A percentile compares a stretch with the other conserved stretches of the same genome.
These are phyloP conservation scores for Puccinellia tenuiflora DNA, from an alignment of 176 grass and related monocot species.

Conservation along the genomic window DNA sequence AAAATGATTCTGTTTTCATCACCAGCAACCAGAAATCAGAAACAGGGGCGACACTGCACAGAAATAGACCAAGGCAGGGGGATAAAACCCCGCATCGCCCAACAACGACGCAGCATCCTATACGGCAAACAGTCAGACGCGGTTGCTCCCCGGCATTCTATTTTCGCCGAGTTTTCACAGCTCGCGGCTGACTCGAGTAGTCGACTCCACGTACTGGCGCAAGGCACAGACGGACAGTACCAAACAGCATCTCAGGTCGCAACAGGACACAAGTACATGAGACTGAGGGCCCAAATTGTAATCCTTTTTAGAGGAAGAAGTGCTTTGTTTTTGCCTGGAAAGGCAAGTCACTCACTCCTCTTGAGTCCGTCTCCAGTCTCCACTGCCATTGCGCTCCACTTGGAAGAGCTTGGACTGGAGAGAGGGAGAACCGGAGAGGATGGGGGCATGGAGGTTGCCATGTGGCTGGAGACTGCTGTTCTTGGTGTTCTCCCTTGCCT, in stretches of 20 bases:
- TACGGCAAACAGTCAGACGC: background rate
- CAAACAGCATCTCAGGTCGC: background rate
- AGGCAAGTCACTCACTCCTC: slow-evolving; percentile 21
- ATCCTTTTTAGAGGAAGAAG: background rate
- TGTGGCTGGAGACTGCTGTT: background rate
- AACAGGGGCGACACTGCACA: background rate
- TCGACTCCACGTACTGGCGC: background rate
- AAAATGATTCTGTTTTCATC: too few species aligned
- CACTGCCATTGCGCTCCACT: background rate
- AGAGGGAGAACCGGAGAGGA: background rate
- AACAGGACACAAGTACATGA: background rate
- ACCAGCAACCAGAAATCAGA: too few species aligned
- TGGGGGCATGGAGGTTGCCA: slow-evolving; percentile 13
- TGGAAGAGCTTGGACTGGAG: background rate
- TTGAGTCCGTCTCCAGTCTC: background rate
- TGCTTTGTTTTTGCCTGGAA: background rate
- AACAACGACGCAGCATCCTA: background rate
- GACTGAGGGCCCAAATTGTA: background rate
- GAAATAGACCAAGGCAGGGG: background rate
- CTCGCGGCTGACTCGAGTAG: background rate
- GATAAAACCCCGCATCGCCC: background rate
- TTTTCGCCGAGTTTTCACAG: background rate
- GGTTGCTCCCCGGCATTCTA: background rate
- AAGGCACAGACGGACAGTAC: background rate
- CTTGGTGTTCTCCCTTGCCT: background rate